Base-by-base conservation (phyloP, 257 asterid genomes). In the Nicotiana knightiana region DNA sequence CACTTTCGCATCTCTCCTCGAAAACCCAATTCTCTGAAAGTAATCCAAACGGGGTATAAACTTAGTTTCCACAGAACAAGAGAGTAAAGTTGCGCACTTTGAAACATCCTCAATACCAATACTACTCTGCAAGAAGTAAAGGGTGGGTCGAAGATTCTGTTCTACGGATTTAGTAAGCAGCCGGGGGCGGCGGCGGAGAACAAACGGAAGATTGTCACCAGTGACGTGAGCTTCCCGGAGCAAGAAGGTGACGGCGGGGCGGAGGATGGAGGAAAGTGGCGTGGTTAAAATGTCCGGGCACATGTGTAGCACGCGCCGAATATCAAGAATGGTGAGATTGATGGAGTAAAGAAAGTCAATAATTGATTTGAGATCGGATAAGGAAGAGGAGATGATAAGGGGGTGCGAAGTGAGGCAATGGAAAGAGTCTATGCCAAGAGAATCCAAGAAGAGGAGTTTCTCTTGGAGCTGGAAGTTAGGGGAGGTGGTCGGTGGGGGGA, bases 171-270 rank as follows among this genome's bases (percentile, higher is more conserved):
- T 86, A 1, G 87, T 84, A 7, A 94, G 92, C 33, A 94, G 94
- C 39, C 97, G 91, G 2, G 99, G 99, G 1, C 97, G 98, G 51
- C 99, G 91, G 81, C 92, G 93, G 88, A 96, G 90, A 82, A 94
- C 91, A 87, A 86, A 86, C 83, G 93, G 98, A 61, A 96, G 89
- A 5, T 89, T 88, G 76, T 82, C 73, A 37, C 90, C 82, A 1
- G 83, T 77, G 3, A 95, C 97, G 65, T 77, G 86, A 15, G 91
- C 99, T 86, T 95, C 99, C 7, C 96, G 96, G 82, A 95, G 96
- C 82, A 93, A 92, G 82, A 95, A 95, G 6, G 93, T 92, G 35
- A 89, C 85, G 37, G 97, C 97, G 2, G 97, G 97, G 24, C 91
- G 84, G 3, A 93, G 33, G 9, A 86, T 87, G 6, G 71, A 62